phyloP scores from a whole-genome alignment of 179 eudicot genomes.

The Actinidia arguta region DNA sequence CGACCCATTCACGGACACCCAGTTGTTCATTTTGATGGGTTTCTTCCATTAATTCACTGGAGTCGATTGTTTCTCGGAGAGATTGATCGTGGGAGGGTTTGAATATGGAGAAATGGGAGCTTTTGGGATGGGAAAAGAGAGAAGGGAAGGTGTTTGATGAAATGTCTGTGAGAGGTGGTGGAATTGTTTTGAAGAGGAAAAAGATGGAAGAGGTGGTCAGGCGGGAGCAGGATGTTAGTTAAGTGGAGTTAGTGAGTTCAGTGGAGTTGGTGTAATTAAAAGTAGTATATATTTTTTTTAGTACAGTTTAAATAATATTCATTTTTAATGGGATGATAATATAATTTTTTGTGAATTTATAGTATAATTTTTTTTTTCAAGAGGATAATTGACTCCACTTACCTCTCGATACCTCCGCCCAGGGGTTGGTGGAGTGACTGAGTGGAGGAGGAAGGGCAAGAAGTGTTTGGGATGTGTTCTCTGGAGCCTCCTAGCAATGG shows the following conservation, averaged over 20 bases:
- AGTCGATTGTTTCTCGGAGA: conserved; percentile 33
- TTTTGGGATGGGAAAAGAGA: background rate
- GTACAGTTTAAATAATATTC: too few relatives aligned
- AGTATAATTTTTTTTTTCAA: too few relatives aligned
- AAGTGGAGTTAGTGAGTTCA: too few relatives aligned
- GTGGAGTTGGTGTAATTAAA: too few relatives aligned
- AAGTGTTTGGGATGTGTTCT: conserved; percentile 6
- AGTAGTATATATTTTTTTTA: too few relatives aligned
- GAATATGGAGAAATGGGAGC: background rate
- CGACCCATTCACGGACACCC: conserved; percentile 42
- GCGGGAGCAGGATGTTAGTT: too few relatives aligned
- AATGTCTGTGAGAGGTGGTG: conserved; percentile 27
- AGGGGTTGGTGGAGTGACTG: too few relatives aligned
- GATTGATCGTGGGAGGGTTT: background rate
- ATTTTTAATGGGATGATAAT: too few relatives aligned
- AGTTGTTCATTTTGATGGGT: conserved; percentile 9
- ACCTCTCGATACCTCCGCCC: too few relatives aligned
- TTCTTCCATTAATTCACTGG: conserved; percentile 22
- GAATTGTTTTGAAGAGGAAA: background rate
- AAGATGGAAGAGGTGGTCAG: background rate
- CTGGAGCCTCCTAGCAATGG: conserved; percentile 29
- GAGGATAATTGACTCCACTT: too few relatives aligned
- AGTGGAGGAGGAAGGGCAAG: background rate
- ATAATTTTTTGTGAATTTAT: too few relatives aligned
- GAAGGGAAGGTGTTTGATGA: conserved; percentile 32